A percentile compares a stretch with the other conserved stretches of the same genome.
These are phyloP conservation scores for Volvox carteri DNA, from an alignment of 163 green algal genomes.

Conservation along the genomic window DNA sequence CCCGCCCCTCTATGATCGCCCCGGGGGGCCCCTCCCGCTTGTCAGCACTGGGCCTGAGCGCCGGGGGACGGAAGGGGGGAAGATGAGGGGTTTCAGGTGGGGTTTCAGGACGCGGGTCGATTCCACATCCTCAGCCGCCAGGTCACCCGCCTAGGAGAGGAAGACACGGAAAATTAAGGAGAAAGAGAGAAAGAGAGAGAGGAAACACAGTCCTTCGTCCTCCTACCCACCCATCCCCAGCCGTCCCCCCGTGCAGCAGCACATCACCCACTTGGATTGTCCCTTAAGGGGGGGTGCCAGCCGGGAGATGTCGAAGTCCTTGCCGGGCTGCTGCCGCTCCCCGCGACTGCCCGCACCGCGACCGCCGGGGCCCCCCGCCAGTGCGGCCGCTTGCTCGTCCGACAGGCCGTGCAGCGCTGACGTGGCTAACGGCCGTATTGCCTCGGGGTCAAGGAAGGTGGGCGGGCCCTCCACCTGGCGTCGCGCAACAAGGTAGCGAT, in stretches of 20 bases:
- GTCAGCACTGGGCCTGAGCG: constrained; percentile 32
- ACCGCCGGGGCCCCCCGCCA: constrained; percentile 16
- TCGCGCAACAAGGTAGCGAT: too few species aligned
- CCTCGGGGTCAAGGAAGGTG: constrained; percentile 76
- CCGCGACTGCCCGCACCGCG: background rate
- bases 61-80: too few species aligned
- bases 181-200: too few species aligned
- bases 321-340: constrained; percentile 26
- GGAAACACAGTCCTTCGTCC: too few species aligned
- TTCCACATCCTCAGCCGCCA: too few species aligned
- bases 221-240: too few species aligned
- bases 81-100: too few species aligned
- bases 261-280: constrained; percentile 56
- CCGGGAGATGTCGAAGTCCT: constrained; percentile 69
- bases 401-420: constrained; percentile 53
- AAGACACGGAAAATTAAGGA: too few species aligned
- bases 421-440: constrained; percentile 65
- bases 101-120: too few species aligned
- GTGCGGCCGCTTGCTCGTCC: constrained; percentile 13
- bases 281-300: constrained; percentile 72
- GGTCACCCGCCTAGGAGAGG: too few species aligned
- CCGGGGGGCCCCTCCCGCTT: constrained; percentile 59
- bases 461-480: constrained; percentile 63
- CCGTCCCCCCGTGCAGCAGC: background rate
- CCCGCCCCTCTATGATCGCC: constrained; percentile 73